A percentile compares a stretch with the other conserved stretches of the same genome.
Evolutionary conservation across 129 eudicot species (phyloP).

Genomic region (Centaurea solstitialis): DNA sequence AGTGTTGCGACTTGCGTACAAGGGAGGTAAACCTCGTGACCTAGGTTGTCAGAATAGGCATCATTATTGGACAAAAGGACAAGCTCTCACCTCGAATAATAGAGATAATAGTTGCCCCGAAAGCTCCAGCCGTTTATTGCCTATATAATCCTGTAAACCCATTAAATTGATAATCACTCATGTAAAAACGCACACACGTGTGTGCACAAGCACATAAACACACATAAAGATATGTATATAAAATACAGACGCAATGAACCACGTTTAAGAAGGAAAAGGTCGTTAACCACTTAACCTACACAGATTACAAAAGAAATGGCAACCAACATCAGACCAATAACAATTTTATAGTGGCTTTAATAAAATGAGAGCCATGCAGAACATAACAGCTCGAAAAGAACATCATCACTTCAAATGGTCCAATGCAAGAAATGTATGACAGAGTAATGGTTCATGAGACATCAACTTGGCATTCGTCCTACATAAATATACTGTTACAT

Average conservation of each 20-base stretch:
- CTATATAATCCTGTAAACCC: constrained; percentile 79
- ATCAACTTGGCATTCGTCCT: neutral
- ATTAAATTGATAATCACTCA: constrained; percentile 15
- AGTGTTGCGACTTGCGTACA: neutral
- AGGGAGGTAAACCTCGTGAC: neutral
- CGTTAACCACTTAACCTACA: neutral
- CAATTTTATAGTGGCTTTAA: neutral
- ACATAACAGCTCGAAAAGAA: neutral
- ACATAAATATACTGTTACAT: neutral
- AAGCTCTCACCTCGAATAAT: constrained; percentile 77
- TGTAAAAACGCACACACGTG: neutral
- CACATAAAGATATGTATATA: neutral
- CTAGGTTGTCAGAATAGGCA: constrained; percentile 2
- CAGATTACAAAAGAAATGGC: neutral
- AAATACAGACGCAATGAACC: neutral
- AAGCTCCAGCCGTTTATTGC: constrained; percentile 90
- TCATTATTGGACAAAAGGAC: neutral
- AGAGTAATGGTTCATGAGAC: neutral
- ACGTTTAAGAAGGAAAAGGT: neutral
- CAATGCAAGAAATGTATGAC: neutral
- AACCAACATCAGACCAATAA: constrained; percentile 1
- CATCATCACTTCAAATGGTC: neutral
- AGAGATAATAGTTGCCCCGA: constrained; percentile 82
- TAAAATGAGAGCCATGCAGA: neutral
- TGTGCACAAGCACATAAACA: neutral